Conservation (phyloP, 495 filamentous ascomycete genomes). For the Penicillium psychrofluorescens region DNA sequence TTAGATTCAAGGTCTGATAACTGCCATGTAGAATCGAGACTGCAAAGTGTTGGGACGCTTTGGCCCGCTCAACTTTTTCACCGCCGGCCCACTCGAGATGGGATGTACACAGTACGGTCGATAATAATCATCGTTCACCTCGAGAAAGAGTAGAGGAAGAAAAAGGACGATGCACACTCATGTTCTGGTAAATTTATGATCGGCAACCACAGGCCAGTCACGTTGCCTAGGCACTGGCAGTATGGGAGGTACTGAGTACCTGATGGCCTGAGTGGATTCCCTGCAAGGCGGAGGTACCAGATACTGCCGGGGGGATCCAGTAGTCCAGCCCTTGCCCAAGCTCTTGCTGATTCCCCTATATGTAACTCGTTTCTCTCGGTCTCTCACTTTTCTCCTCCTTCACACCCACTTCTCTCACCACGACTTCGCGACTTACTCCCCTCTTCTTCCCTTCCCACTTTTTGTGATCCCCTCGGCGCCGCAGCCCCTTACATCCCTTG, state of each 20-base stretch:
- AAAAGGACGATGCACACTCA: neutral
- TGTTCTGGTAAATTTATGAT: too few relatives aligned
- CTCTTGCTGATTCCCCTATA: neutral
- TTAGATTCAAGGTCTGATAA: slow-evolving; percentile 14
- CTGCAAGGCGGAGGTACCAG: slow-evolving; percentile 4
- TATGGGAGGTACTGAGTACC: slow-evolving; percentile 23
- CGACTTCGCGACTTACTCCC: slow-evolving; percentile 3
- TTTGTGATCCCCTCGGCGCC: slow-evolving; percentile 46
- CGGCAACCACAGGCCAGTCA: neutral
- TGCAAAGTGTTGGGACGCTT: slow-evolving; percentile 16
- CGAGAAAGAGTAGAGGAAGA: neutral
- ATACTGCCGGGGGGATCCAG: slow-evolving; percentile 2
- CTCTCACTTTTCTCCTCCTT: slow-evolving; percentile 6
- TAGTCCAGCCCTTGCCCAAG: neutral
- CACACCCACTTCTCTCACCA: slow-evolving; percentile 1
- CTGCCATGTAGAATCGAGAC: slow-evolving; percentile 23
- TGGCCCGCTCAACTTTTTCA: slow-evolving; percentile 16
- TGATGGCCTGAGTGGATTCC: slow-evolving; percentile 17
- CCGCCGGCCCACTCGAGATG: slow-evolving; percentile 11
- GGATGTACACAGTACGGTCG: neutral
- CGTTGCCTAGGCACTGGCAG: neutral
- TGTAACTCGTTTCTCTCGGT: slow-evolving; percentile 3
- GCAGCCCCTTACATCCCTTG: slow-evolving; percentile 84
- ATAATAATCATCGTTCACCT: neutral
- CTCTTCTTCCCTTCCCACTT: slow-evolving; percentile 9